These are phyloP conservation scores for Quillaja saponaria DNA, from an alignment of 306 rosid species.

Conservation along the genomic window DNA sequence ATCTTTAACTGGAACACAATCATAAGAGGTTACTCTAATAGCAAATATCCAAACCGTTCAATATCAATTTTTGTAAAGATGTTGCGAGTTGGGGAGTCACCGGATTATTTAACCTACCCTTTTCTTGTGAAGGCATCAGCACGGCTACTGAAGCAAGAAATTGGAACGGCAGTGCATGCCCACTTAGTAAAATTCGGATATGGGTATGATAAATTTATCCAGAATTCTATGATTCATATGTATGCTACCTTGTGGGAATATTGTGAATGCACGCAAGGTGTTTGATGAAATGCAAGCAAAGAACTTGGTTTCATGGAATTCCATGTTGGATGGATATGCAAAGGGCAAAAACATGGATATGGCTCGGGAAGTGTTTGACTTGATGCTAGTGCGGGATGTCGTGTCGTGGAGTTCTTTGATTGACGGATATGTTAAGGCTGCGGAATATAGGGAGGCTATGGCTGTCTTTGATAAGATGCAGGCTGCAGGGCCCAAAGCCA, in stretches of 20 bases:
- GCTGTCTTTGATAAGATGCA: conserved; percentile 56
- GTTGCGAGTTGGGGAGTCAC: conserved; percentile 57
- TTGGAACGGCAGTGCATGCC: conserved; percentile 63
- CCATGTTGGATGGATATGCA: conserved; percentile 77
- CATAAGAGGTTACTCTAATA: conserved; percentile 61
- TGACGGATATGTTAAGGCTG: conserved; percentile 66
- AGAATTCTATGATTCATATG: conserved; percentile 73
- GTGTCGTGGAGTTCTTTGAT: conserved; percentile 80
- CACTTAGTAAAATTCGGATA: conserved; percentile 56
- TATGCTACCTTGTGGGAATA: conserved; percentile 59
- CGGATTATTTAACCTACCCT: conserved; percentile 73
- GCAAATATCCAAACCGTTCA: conserved; percentile 58
- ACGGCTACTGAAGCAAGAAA: conserved; percentile 47
- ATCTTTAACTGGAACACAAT: conserved; percentile 62
- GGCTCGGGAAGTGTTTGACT: conserved; percentile 59
- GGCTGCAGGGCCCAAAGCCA: conserved; percentile 53
- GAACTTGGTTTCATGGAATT: conserved; percentile 75
- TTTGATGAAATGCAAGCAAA: conserved; percentile 49
- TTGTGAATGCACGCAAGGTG: conserved; percentile 50
- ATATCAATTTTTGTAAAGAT: conserved; percentile 52
- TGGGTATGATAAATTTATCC: conserved; percentile 56
- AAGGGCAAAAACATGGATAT: conserved; percentile 59
- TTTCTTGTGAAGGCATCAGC: conserved; percentile 75
- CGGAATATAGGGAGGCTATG: conserved; percentile 62
- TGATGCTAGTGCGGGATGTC: conserved; percentile 63